Base-by-base conservation (phyloP, 2,329 filamentous ascomycete species). In the Exophiala bonariae region DNA sequence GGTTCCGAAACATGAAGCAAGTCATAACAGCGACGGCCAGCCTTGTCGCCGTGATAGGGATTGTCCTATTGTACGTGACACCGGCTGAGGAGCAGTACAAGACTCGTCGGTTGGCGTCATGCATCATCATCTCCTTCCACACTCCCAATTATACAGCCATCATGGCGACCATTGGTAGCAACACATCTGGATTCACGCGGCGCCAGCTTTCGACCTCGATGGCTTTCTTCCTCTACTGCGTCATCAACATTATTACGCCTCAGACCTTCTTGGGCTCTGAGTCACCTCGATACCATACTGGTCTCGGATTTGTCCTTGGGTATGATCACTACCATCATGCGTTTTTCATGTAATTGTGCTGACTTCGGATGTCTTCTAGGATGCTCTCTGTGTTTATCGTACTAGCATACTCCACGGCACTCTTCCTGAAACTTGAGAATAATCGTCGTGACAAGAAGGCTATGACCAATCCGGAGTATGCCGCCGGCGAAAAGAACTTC, bases 251-350 rank as follows among this genome's bases (percentile, higher is more conserved):
- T 20, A 58, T 65, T 3, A 64, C 64, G 0, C 64, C 65, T 3
- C 64, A 67, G 37, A 62, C 66, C 26, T 67, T 65, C 41, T 26
- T 64, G 5, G 51, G 55, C 0, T 46, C 54, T 1, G 62, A 67
- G 51, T 62, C 65, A 22, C 65, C 64, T 10, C 39, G 44, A 17
- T 58, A 55, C 28, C 42, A 46, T 14, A 55, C 53, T 9, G 51
- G 54, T 28, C 47, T 50, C 18, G 32, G 20, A 2, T 41, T 49
- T 37, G 19, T 37, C 30, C 28, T 49, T 11, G 23, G 30, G 41
- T 44, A 37, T n/a, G 41, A 36, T 22, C 18, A 23, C n/a, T 18
- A 3, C 23, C 26, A n/a, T 31, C 5, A 6, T 10, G 13, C 7
- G 4, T 28, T 42, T 32, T 33, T 42, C 14, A 42, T 10, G n/a